Evolutionary conservation across 352 stramenopile genomes (phyloP).

Genomic region (Phytophthora cactorum): DNA sequence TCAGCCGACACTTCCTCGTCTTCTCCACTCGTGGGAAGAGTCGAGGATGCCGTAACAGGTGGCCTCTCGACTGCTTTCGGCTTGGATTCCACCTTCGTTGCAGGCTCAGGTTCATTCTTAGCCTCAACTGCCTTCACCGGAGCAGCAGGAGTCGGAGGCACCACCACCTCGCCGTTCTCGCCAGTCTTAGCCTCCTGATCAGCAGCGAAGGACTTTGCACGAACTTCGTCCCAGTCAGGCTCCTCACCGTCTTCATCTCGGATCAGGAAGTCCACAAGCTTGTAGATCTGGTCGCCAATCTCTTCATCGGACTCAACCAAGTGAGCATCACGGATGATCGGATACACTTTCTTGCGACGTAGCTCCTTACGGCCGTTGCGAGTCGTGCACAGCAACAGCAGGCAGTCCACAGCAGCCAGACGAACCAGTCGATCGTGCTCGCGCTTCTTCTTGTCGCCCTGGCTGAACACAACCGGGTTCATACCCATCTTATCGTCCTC

Average conservation of each 20-base stretch:
- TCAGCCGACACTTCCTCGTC: slow-evolving; percentile 80
- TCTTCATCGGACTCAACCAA: slow-evolving; percentile 83
- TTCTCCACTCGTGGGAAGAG: slow-evolving; percentile 43
- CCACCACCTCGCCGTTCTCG: slow-evolving; percentile 32
- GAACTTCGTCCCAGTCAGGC: slow-evolving; percentile 83
- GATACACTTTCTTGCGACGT: slow-evolving; percentile 88
- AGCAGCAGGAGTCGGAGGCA: slow-evolving; percentile 21
- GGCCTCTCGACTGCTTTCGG: slow-evolving; percentile 19
- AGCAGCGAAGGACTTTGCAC: slow-evolving; percentile 64
- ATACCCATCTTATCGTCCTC: slow-evolving; percentile 84
- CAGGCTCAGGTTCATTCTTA: slow-evolving; percentile 29
- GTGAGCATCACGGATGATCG: slow-evolving; percentile 85
- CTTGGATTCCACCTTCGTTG: slow-evolving; percentile 27
- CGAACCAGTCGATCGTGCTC: slow-evolving; percentile 80
- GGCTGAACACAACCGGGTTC: slow-evolving; percentile 77
- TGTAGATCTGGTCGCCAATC: slow-evolving; percentile 89
- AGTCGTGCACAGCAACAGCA: slow-evolving; percentile 82
- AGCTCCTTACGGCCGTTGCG: slow-evolving; percentile 80
- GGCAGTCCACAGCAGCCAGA: slow-evolving; percentile 70
- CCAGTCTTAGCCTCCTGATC: slow-evolving; percentile 50
- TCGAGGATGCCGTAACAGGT: slow-evolving; percentile 32
- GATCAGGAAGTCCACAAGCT: slow-evolving; percentile 89
- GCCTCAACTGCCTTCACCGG: slow-evolving; percentile 16
- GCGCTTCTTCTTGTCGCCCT: slow-evolving; percentile 85
- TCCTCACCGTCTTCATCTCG: slow-evolving; percentile 88